Evolutionary conservation across 2,329 filamentous ascomycete species (phyloP), one percentile per base, ranked within the genome.

Genomic region (Colletotrichum abscissum): DNA sequence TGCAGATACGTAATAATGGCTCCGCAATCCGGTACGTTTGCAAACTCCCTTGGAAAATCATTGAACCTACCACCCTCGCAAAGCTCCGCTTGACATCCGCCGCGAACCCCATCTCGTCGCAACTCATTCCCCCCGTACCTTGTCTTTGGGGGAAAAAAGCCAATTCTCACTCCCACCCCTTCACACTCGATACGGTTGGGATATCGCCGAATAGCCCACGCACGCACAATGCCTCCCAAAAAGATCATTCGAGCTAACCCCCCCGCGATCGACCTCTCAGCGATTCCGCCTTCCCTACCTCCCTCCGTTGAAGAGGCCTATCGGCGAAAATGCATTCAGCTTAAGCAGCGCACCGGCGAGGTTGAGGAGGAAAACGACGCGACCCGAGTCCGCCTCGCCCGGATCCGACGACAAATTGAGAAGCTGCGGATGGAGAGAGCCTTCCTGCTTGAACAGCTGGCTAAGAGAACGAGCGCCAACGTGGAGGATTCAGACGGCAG

Each of bases 271-370:
- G 78, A 83, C 81, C 76, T 77, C 79, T 81, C 79, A 82, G 84
- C 85, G 74, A 86, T 90, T 67, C 90, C 90, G 35, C 90, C 91
- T 19, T 84, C 90, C 54, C 87, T 93, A 4, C 95, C 96, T 24
- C 96, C 97, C 19, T 97, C 95, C 19, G 95, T 98, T 75, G 96
- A 99, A 84, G 93, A 96, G 81, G 95, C 96, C 63, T 99, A 98
- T 84, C 95, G 97, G 79, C 91, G 94, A 76, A 98, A 99, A 90
- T 98, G 96, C 83, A 95, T 98, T 81, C 94, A 97, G 78, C 90
- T 99, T 26, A 97, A 97, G 85, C 93, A 94, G 78, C 93, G 97
- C 74, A 94, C 97, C 76, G 93, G 92, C 81, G 95, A 98, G 82
- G 94, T 98, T 78, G 95, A 98, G 82, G 92, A 95, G 73, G 93